phyloP scores from a whole-genome alignment of 2,329 filamentous ascomycete species.

The Geosmithia flava region DNA sequence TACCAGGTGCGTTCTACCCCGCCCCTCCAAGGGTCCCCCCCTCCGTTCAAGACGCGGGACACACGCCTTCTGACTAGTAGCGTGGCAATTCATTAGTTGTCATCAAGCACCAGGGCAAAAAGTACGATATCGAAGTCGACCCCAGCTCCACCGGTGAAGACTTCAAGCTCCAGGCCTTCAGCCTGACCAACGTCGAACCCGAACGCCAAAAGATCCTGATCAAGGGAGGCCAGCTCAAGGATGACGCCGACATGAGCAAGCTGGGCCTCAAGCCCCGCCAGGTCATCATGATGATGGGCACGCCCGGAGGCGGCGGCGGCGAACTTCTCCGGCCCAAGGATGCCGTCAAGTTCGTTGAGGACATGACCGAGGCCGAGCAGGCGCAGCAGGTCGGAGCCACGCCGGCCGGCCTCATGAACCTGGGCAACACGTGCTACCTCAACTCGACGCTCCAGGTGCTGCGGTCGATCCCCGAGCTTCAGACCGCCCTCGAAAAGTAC shows the following conservation, averaged over 20 bases:
- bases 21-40: conserved; percentile 6
- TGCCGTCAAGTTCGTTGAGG: conserved; percentile 79
- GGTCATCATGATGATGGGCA: conserved; percentile 93
- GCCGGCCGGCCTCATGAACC: conserved; percentile 78
- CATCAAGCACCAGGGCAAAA: conserved; percentile 92
- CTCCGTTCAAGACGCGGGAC: not conserved
- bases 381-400: conserved; percentile 73
- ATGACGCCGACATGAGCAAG: conserved; percentile 78
- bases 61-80: not conserved
- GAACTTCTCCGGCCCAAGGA: conserved; percentile 63
- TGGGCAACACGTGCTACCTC: conserved; percentile 97
- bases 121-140: conserved; percentile 89
- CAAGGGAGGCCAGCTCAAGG: conserved; percentile 89
- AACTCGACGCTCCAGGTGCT: conserved; percentile 95
- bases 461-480: conserved; percentile 79
- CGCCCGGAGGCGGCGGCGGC: conserved; percentile 54
- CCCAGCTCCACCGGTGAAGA: conserved; percentile 73
- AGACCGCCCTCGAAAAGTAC: conserved; percentile 60
- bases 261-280: conserved; percentile 79
- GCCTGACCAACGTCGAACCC: conserved; percentile 88
- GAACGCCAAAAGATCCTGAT: conserved; percentile 92
- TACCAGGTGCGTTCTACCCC: conserved; percentile 32
- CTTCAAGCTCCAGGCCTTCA: conserved; percentile 93
- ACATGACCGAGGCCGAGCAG: conserved; percentile 92
- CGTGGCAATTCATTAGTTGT: conserved; percentile 46